Percentiles rank a stretch among this genome's conserved stretches.
Conservation (phyloP, 768 basidiomycete genomes). For the Boletus rex-veris region DNA sequence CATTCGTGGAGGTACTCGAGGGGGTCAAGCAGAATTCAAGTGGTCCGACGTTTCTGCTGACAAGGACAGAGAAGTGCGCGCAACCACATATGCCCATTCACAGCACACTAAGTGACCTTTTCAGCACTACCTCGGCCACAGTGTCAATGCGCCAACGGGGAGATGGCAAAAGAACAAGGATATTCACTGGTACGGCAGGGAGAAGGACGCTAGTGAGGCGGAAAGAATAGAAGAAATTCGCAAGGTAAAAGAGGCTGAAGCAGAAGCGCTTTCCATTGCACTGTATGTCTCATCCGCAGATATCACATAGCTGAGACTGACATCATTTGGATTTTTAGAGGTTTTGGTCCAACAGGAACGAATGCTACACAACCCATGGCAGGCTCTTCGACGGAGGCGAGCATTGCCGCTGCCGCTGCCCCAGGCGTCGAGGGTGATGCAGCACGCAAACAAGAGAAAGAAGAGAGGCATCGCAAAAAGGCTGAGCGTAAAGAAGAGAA, state of each 20-base stretch:
- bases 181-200: constrained; percentile 91
- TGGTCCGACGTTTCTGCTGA: constrained; percentile 89
- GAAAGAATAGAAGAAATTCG: constrained; percentile 71
- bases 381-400: constrained; percentile 19
- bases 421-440: constrained; percentile 30
- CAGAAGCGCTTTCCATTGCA: constrained; percentile 79
- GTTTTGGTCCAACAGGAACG: constrained; percentile 59
- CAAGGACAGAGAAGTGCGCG: constrained; percentile 83
- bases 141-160: constrained; percentile 91
- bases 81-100: neutral
- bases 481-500: constrained; percentile 59
- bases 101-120: constrained; percentile 1
- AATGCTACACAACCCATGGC: constrained; percentile 23
- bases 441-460: constrained; percentile 37
- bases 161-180: constrained; percentile 99
- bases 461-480: constrained; percentile 51
- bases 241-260: constrained; percentile 82
- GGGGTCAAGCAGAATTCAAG: constrained; percentile 90
- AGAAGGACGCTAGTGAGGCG: constrained; percentile 38
- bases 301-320: constrained; percentile 1
- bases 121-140: constrained; percentile 93
- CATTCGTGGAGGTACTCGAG: constrained; percentile 82
- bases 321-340: constrained; percentile 42
- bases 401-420: constrained; percentile 8
- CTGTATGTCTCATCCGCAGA: constrained; percentile 47